These are phyloP conservation scores for Cubamyces sp. DNA, from an alignment of 768 basidiomycete genomes.

Conservation along the genomic window DNA sequence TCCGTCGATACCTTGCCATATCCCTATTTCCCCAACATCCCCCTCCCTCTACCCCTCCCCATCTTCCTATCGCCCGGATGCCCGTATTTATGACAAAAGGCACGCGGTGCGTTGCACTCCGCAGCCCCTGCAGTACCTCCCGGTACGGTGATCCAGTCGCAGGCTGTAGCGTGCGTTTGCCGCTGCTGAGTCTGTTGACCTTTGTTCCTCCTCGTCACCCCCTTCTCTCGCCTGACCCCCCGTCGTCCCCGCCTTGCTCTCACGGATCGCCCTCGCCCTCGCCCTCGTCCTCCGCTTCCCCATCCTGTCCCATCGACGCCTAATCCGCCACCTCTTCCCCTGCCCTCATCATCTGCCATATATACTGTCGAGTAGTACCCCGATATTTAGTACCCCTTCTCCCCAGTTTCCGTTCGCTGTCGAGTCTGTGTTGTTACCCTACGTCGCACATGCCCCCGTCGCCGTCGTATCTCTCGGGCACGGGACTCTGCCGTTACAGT, in stretches of 20 bases:
- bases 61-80: constrained; percentile 15
- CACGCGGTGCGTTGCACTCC: constrained; percentile 1
- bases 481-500: neutral
- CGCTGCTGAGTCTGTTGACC: neutral
- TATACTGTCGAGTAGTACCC: neutral
- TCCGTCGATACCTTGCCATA: constrained; percentile 14
- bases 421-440: constrained; percentile 22
- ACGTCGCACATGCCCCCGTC: neutral
- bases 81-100: constrained; percentile 25
- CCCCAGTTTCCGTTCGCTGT: constrained; percentile 4
- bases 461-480: neutral
- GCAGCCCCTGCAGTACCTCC: constrained; percentile 3
- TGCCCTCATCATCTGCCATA: neutral
- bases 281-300: no score
- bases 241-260: no score
- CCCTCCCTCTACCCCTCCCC: neutral
- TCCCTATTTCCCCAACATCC: neutral
- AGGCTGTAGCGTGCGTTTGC: neutral
- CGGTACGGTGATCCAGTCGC: neutral
- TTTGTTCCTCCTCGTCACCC: neutral
- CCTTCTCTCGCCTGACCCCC: neutral
- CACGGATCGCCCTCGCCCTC: no score
- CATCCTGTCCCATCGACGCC: no score
- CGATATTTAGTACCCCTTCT: neutral
- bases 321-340: neutral